Evolutionary conservation across 257 asterid species (phyloP), one percentile per base, ranked within the genome.

Genomic region (Paulownia fortunei): DNA sequence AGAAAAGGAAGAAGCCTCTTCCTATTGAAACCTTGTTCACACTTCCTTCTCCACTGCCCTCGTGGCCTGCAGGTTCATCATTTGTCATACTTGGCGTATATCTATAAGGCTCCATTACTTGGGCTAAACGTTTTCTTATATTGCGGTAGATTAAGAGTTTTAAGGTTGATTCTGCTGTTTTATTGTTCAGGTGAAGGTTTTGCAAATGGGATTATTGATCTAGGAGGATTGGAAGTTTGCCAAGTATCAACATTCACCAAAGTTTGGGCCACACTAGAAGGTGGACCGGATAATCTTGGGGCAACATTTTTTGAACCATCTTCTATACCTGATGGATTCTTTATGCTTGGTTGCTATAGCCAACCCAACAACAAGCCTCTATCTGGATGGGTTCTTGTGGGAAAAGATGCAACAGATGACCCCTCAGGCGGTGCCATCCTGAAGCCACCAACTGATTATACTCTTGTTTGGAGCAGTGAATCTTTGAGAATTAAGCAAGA

Each of bases 271-370:
- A 69, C 84, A 4, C 79, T 64, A 16, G 96, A 89, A 85, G 97
- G 97, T 49, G 98, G 97, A 60, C 92, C 91, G 1, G 93, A 87
- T 64, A 77, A 91, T 79, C 87, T 66, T 10, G 98, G 98, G 2
- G 91, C 93, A 0, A 78, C 97, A 3, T 84, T 94, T 59, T 94
- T 82, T 60, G 96, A 92, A 34, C 96, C 98, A 2, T 68, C 92
- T 19, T 10, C 87, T 3, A 10, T 91, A 8, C 97, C 98, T 2
- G 83, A 94, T 60, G 97, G 92, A 23, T 94, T 89, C 82, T 87
- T 74, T 65, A 83, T 83, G 88, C 91, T 94, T 21, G 98, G 98
- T 34, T 70, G 83, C 86, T 90, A 90, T 49, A 76, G 87, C 82
- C 98, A 92, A 69, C 89, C 96, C 0, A 92, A 92, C 86, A 92